Evolutionary conservation across 106 monocot genomes (phyloP).

Genomic region (Alisma plantagoaquatica): DNA sequence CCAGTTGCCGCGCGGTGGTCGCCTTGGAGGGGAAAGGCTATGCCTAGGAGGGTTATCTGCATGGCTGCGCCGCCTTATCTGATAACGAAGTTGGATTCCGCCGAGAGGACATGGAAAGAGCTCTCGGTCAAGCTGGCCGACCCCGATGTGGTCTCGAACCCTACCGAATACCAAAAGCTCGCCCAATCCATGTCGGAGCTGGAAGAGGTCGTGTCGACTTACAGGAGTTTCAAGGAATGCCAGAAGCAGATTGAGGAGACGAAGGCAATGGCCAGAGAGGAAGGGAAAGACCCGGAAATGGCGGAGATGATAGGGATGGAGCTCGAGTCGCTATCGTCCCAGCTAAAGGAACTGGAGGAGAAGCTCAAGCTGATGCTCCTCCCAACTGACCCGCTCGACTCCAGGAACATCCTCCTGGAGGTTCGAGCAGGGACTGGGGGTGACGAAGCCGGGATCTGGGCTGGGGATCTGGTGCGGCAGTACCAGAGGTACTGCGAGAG

Average conservation of each 20-base stretch:
- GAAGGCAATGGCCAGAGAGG: constrained; percentile 79
- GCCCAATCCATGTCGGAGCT: constrained; percentile 90
- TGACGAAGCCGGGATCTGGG: constrained; percentile 98
- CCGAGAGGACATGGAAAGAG: too few species aligned
- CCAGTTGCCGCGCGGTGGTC: too few species aligned
- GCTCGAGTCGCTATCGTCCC: constrained; percentile 48
- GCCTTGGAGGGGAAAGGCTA: too few species aligned
- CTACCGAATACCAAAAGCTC: constrained; percentile 90
- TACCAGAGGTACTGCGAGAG: constrained; percentile 81
- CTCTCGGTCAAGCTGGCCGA: constrained; percentile 88
- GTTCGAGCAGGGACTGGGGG: constrained; percentile 98
- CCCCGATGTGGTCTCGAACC: constrained; percentile 93
- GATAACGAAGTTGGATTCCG: too few species aligned
- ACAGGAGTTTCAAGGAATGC: constrained; percentile 75
- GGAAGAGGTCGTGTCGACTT: constrained; percentile 75
- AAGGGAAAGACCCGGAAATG: constrained; percentile 76
- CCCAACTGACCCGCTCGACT: constrained; percentile 89
- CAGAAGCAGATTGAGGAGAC: constrained; percentile 81
- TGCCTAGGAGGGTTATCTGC: too few species aligned
- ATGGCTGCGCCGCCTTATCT: too few species aligned
- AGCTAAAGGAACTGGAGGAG: constrained; percentile 67
- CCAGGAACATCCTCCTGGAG: constrained; percentile 94
- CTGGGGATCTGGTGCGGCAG: constrained; percentile 97
- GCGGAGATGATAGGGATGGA: constrained; percentile 82
- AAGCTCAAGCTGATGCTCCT: constrained; percentile 79